Evolutionary conservation across 208 protist species (phyloP), one percentile per base, ranked within the genome.

Genomic region (Leishmania guyanensis): DNA sequence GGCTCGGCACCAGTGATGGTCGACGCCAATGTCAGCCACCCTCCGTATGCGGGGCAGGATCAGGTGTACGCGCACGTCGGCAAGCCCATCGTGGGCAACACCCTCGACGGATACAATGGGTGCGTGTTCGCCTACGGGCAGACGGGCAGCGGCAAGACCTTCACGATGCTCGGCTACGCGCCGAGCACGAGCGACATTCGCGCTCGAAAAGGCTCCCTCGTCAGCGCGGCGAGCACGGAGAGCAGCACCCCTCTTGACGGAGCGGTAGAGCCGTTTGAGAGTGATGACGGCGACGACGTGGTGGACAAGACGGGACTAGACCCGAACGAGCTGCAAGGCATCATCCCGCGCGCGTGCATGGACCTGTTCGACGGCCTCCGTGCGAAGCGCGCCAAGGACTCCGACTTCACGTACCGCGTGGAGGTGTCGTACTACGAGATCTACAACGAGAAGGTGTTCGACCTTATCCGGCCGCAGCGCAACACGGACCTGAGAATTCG

Each of bases 131-230:
- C 94, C 17, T 98, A 98, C 85, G 95, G 96, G 16, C 92, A 96
- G 84, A 98, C 97, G 0, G 91, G 91, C 70, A 91, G 88, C 68
- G 97, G 97, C 85, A 99, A 99, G 85, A 98, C 97, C 26, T 98
- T 97, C 88, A 98, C 97, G 33, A 99, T 98, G 90, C 85, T 97
- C 36, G 96, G 97, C 58, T 93, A 94, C 80, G 84, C 86, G 9
- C 91, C 93, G 51, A 87, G 70, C 48, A 81, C 75, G 54, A 84
- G 74, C 77, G 87, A 87, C 60, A 75, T 81, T 29, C 77, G 65
- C 54, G 80, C 75, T 2, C 80, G 80, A 2, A 54, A 62, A 8
- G 83, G 75, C 50, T 80, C 76, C 16, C 1, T 65, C 5, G 10
- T 43, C 14, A 48, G 4, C n/a, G 9, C 46, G 33, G 29, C 54